Percentiles rank a stretch among this genome's conserved stretches.
Conservation (phyloP, 2,329 filamentous ascomycete species). For the Phyllosticta citribraziliensis region DNA sequence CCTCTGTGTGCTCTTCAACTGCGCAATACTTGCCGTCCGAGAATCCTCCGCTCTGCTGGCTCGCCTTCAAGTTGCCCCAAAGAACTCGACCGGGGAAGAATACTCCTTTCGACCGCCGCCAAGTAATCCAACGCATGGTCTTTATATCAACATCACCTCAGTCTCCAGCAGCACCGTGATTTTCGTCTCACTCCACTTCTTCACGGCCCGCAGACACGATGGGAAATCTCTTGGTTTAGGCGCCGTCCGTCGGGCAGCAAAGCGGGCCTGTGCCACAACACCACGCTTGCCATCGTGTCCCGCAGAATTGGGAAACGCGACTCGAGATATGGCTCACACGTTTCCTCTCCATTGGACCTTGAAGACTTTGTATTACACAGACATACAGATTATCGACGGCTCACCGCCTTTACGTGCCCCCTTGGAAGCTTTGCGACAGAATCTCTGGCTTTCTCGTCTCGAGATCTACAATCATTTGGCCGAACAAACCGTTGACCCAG, state of each 20-base stretch:
- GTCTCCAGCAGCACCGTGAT: not conserved
- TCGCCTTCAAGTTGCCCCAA: not conserved
- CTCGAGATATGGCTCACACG: not conserved
- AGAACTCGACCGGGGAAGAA: not conserved
- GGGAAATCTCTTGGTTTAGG: not conserved
- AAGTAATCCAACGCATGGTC: not conserved
- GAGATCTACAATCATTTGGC: constrained; percentile 39
- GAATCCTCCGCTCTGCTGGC: not conserved
- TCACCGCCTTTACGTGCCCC: not conserved
- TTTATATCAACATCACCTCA: not conserved
- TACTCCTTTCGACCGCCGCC: not conserved
- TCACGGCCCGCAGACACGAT: not conserved
- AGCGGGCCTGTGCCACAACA: not conserved
- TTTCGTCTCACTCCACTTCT: not conserved
- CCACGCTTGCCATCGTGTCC: not conserved
- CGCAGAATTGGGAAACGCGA: not conserved
- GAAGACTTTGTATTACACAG: not conserved
- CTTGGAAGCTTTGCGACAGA: constrained; percentile 35
- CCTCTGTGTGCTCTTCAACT: not conserved
- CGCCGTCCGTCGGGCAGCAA: not conserved
- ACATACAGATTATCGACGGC: not conserved
- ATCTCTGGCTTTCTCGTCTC: constrained; percentile 35
- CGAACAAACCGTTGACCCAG: constrained; percentile 44
- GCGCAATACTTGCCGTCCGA: not conserved
- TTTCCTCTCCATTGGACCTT: not conserved